Evolutionary conservation across 768 basidiomycete species (phyloP), one percentile per base, ranked within the genome.

Genomic region (Leccinellum rugosiceps): DNA sequence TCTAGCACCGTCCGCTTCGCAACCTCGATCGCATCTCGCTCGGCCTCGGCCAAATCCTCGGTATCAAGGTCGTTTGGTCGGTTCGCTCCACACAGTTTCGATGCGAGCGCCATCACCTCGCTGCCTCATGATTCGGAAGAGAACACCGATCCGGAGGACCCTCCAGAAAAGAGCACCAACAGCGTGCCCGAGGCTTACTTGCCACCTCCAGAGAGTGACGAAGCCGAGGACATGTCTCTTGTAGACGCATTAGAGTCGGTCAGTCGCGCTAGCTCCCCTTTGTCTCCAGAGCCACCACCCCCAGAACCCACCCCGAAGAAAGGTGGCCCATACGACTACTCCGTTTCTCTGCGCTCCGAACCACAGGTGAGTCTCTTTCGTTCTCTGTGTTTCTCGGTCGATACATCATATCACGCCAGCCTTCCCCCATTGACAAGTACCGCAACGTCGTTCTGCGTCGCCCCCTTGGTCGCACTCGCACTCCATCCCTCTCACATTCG

Each of bases 401-500:
- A 58, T 47, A 31, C 11, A 19, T 57, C 15, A 28, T n/a, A 48
- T 44, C n/a, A 2, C 3, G n/a, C 23, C n/a, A 89, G 87, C 72
- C 77, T 13, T 87, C 87, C 13, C 83, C 86, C 13, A 76, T 79
- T 43, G 79, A 85, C 59, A 86, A 81, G 59, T 84, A 79, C 68
- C 83, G 83, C 10, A 84, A 88, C 64, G 81, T 88, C 26, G 78
- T 81, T 13, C 60, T 86, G 50, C 82, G 86, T 31, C 78, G 78
- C 55, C 77, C 81, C 17, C 65, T 78, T 35, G 64, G 77, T 19
- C 78, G 83, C 28, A 75, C 77, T 19, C 82, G 87, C 26, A 88
- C 86, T 5, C 87, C 87, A 5, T 88, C 87, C 2, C 75, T 89
- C 9, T 81, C 87, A 8, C 80, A 80, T 51, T 87, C 85, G 1